Percentiles rank a stretch among this genome's conserved stretches.
These are phyloP conservation scores for Daldinia childiae DNA, from an alignment of 495 filamentous ascomycete species.

Conservation along the genomic window DNA sequence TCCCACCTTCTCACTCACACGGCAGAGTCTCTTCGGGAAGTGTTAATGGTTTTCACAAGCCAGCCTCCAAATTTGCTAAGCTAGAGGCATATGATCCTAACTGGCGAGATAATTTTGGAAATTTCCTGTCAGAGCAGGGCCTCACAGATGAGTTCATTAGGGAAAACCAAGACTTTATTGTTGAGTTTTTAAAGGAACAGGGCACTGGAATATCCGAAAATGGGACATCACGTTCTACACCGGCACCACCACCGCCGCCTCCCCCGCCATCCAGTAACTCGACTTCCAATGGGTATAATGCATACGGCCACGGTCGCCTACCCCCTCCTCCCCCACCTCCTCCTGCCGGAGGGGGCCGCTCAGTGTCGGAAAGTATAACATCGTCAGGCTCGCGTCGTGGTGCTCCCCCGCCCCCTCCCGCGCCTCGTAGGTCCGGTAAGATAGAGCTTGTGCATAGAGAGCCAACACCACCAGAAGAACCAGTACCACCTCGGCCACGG, in stretches of 20 bases:
- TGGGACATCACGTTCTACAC: constrained; percentile 23
- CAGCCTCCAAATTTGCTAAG: constrained; percentile 64
- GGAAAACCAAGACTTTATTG: constrained; percentile 94
- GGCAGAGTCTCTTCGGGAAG: constrained; percentile 52
- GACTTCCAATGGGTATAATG: constrained; percentile 17
- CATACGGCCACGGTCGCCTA: constrained; percentile 50
- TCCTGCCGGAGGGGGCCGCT: constrained; percentile 71
- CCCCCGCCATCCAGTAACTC: constrained; percentile 51
- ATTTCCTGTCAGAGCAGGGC: constrained; percentile 83
- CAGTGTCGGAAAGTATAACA: constrained; percentile 56
- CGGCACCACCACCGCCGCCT: constrained; percentile 67
- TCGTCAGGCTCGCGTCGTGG: constrained; percentile 42
- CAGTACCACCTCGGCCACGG: constrained; percentile 63
- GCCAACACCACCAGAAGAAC: constrained; percentile 66
- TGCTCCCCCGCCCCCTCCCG: constrained; percentile 81
- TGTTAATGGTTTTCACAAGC: constrained; percentile 51
- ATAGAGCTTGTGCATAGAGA: constrained; percentile 56
- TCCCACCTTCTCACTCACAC: constrained; percentile 61
- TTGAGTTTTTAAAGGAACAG: constrained; percentile 86
- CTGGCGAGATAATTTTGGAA: constrained; percentile 82
- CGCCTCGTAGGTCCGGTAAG: constrained; percentile 69
- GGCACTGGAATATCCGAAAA: constrained; percentile 46
- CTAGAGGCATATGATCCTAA: constrained; percentile 85
- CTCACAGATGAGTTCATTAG: constrained; percentile 92
- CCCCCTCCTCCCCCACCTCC: constrained; percentile 69